Evolutionary conservation across 768 basidiomycete genomes (phyloP), one percentile per base, ranked within the genome.

Genomic region (Daedalea quercina): DNA sequence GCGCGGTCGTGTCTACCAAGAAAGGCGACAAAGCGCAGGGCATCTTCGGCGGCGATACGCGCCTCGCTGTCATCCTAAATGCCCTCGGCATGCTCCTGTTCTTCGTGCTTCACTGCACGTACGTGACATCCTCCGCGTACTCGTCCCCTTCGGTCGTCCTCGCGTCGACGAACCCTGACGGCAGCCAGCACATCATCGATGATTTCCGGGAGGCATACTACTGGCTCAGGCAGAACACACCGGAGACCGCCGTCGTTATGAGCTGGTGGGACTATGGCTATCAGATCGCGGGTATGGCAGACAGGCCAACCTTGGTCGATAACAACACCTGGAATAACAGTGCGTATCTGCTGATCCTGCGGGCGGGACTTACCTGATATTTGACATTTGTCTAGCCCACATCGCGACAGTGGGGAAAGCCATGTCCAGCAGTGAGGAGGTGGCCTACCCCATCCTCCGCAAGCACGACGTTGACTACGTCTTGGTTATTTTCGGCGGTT

Each of bases 271-370:
- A 98, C 72, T 99, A 98, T 60, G 96, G 95, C 25, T 98, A 99
- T 67, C 95, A 98, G 70, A 97, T 98, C 64, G 96, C 96, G 37
- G 96, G 96, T 37, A 96, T 98, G 90, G 94, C 96, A 22, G 94
- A 98, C 71, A 76, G 95, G 43, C 85, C 93, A 13, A 98, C 95
- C 1, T 72, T 98, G 59, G 95, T 98, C 19, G 95, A 99, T 70
- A 98, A 99, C 73, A 97, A 98, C 67, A 99, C 96, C 0, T 98
- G 96, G 96, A 98, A 99, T 70, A 98, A 98, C 72, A 99, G 94
- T 90, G 90, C 77, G 2, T 24, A 37, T 41, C 23, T 9, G 42
- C 31, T 25, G 28, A 31, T 31, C 26, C 13, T 37, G 50, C 51
- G 43, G 24, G n/a, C 25, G 25, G 50, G 37, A 47, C 37, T 45